Evolutionary conservation across 495 filamentous ascomycete genomes (phyloP).

Genomic region (Daldinia concentrica): DNA sequence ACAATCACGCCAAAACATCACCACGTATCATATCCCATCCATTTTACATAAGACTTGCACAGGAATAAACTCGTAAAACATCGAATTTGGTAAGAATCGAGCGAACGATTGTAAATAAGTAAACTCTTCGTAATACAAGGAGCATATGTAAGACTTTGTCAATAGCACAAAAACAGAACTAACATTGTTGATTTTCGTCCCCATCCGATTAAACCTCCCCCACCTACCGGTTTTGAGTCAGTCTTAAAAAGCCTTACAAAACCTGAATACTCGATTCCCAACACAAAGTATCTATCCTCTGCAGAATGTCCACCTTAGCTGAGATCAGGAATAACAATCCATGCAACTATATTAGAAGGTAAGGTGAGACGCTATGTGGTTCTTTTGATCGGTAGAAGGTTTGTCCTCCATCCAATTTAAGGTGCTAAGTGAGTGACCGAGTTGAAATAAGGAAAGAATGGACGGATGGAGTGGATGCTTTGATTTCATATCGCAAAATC

Average conservation of each 20-base stretch:
- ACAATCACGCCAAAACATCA: not conserved
- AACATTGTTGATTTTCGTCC: constrained; percentile 33
- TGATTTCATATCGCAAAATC: constrained; percentile 62
- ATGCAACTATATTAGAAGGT: constrained; percentile 47
- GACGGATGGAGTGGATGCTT: constrained; percentile 31
- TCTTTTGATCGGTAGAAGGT: constrained; percentile 34
- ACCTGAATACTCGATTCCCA: constrained; percentile 48
- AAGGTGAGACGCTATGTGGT: constrained; percentile 35
- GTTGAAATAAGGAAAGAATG: constrained; percentile 32
- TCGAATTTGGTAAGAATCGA: constrained; percentile 20
- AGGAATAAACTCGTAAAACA: constrained; percentile 10
- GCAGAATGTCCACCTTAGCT: constrained; percentile 46
- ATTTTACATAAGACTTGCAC: not conserved
- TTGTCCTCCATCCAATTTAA: constrained; percentile 41
- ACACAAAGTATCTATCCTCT: constrained; percentile 47
- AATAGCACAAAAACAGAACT: constrained; percentile 44
- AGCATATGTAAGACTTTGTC: constrained; percentile 41
- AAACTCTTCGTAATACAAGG: constrained; percentile 46
- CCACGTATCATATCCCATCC: not conserved
- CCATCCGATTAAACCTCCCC: constrained; percentile 12
- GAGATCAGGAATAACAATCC: constrained; percentile 45
- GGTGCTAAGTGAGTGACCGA: constrained; percentile 20
- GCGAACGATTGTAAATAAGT: constrained; percentile 27
- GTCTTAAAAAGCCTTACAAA: constrained; percentile 36
- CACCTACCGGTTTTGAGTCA: constrained; percentile 27